Percentiles rank a stretch among this genome's conserved stretches.
phyloP scores from a whole-genome alignment of 495 filamentous ascomycete species.

The Hypoxylon perforatum region DNA sequence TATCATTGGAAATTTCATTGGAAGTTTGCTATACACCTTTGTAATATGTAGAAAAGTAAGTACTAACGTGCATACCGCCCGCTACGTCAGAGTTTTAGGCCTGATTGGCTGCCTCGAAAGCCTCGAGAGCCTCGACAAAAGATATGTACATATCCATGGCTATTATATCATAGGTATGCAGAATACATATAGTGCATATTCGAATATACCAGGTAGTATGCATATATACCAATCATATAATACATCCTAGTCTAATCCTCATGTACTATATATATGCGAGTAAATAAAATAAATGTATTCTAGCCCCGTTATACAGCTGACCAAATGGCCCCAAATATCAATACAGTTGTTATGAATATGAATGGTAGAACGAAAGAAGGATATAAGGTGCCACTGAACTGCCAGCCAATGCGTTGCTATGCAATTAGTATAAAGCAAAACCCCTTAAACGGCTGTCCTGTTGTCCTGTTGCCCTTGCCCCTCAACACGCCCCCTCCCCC shows the following conservation, averaged over 20 bases:
- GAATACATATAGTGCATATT: background rate
- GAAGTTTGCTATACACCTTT: too few relatives aligned
- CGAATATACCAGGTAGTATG: too few relatives aligned
- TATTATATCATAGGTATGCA: background rate
- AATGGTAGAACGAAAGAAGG: constrained; percentile 13
- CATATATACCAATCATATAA: background rate
- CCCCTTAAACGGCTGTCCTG: constrained; percentile 2
- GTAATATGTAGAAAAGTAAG: too few relatives aligned
- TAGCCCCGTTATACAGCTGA: background rate
- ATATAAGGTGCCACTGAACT: constrained; percentile 16
- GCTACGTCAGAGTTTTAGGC: too few relatives aligned
- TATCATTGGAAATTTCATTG: too few relatives aligned
- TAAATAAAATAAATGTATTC: background rate
- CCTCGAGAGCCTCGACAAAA: background rate
- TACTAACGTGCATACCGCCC: too few relatives aligned
- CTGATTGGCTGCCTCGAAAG: background rate
- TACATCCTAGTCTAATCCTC: too few relatives aligned
- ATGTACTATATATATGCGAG: background rate
- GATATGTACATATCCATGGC: too few relatives aligned
- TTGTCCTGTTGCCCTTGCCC: background rate
- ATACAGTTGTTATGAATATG: constrained; percentile 7
- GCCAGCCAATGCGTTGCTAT: constrained; percentile 36
- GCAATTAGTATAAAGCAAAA: constrained; percentile 33
- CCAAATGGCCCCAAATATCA: background rate
- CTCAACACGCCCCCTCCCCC: background rate